Percentiles rank a stretch among this genome's conserved stretches.
Evolutionary conservation across 208 protist genomes (phyloP).

Genomic region (Crithidia mellificae): DNA sequence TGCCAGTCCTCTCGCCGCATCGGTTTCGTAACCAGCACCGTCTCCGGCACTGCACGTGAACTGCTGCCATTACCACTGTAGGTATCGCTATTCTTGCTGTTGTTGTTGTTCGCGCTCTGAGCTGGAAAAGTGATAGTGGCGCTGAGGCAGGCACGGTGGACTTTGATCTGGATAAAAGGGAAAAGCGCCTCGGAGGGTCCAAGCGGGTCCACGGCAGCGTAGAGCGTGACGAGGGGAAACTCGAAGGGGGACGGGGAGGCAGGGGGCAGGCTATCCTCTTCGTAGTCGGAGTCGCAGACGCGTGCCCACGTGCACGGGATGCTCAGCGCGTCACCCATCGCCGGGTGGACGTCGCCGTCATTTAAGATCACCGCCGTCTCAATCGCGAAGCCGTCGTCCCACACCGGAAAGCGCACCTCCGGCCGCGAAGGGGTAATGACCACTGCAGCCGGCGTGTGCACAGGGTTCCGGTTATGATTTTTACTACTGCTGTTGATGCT

Average conservation of each 20-base stretch:
- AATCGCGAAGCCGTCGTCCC: constrained; percentile 42
- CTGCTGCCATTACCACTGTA: no score
- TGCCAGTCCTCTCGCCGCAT: constrained; percentile 41
- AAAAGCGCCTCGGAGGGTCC: background rate
- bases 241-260: constrained; percentile 13
- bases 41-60: background rate
- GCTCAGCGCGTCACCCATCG: constrained; percentile 27
- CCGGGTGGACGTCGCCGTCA: constrained; percentile 35
- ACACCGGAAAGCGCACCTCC: constrained; percentile 31
- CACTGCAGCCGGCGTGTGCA: constrained; percentile 10
- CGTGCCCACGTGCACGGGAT: constrained; percentile 30
- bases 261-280: constrained; percentile 8
- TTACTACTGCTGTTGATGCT: background rate
- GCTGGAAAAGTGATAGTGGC: constrained; percentile 22
- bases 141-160: constrained; percentile 19
- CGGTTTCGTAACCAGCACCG: constrained; percentile 7
- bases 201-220: background rate
- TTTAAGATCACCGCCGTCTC: constrained; percentile 33
- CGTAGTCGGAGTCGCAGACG: constrained; percentile 5
- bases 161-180: constrained; percentile 32
- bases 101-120: no score
- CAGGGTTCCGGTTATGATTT: no score
- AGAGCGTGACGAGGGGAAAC: constrained; percentile 33
- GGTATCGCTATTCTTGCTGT: no score
- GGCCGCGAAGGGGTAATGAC: constrained; percentile 19